Evolutionary conservation across 129 eudicot genomes (phyloP).

Genomic region (Pseudognaphalium luteoalbum): DNA sequence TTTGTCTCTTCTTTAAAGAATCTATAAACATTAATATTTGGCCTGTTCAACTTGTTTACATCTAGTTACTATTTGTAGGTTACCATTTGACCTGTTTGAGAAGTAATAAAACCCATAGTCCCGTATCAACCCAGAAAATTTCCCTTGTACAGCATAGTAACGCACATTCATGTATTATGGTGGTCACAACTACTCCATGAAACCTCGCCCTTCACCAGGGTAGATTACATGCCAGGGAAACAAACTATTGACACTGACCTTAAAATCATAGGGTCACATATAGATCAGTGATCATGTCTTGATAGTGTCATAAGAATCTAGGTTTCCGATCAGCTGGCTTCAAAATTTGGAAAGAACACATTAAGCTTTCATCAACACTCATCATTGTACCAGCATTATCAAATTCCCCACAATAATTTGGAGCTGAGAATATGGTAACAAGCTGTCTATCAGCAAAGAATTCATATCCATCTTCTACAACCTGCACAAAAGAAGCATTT

Average conservation of each 20-base stretch:
- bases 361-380: conserved; percentile 82
- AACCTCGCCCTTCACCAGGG: conserved; percentile 1
- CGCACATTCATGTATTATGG: not conserved
- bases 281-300: conserved; percentile 13
- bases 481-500: conserved; percentile 38
- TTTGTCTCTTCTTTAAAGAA: too few relatives aligned
- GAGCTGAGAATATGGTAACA: conserved; percentile 78
- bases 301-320: conserved; percentile 47
- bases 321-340: conserved; percentile 67
- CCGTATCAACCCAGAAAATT: not conserved
- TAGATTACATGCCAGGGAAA: conserved; percentile 6
- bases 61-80: not conserved
- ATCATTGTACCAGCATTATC: conserved; percentile 91
- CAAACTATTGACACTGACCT: conserved; percentile 40
- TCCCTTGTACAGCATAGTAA: conserved; percentile 3
- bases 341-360: conserved; percentile 82
- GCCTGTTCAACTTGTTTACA: too few relatives aligned
- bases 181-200: not conserved
- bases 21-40: too few relatives aligned
- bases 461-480: conserved; percentile 87
- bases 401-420: conserved; percentile 81
- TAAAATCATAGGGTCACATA: conserved; percentile 28
- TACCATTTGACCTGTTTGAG: not conserved
- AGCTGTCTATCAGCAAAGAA: conserved; percentile 82
- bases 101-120: not conserved